phyloP scores from a whole-genome alignment of 768 basidiomycete genomes.

The Melanogaster broomeanus region DNA sequence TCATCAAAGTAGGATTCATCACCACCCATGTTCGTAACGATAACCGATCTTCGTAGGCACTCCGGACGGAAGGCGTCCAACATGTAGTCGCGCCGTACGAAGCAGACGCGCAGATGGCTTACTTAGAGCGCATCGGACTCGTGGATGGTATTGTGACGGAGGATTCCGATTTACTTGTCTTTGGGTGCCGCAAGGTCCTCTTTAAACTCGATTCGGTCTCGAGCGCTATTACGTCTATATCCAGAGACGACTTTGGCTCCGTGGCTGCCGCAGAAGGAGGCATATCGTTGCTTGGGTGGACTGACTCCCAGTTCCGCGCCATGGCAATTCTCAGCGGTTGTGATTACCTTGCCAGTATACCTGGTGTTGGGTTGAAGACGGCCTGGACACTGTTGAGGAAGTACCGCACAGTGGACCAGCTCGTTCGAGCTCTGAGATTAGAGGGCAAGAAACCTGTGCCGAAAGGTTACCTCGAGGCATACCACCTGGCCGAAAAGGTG shows the following conservation, averaged over 20 bases:
- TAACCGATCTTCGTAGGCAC: slow-evolving; percentile 55
- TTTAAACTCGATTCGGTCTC: slow-evolving; percentile 84
- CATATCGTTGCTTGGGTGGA: slow-evolving; percentile 86
- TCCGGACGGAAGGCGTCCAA: slow-evolving; percentile 74
- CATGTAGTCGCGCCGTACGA: slow-evolving; percentile 98
- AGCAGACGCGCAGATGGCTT: slow-evolving; percentile 96
- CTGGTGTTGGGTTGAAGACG: slow-evolving; percentile 92
- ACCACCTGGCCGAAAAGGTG: slow-evolving; percentile 83
- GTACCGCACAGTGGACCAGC: slow-evolving; percentile 85
- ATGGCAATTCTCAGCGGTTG: slow-evolving; percentile 95
- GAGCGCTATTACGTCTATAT: slow-evolving; percentile 65
- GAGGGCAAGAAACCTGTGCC: slow-evolving; percentile 89
- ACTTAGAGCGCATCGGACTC: slow-evolving; percentile 78
- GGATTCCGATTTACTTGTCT: slow-evolving; percentile 96
- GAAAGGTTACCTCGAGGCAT: slow-evolving; percentile 69
- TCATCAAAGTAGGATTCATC: slow-evolving; percentile 75
- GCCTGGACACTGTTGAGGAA: slow-evolving; percentile 81
- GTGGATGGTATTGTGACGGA: slow-evolving; percentile 95
- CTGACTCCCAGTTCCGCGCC: slow-evolving; percentile 84
- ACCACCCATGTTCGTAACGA: not conserved
- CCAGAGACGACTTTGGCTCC: slow-evolving; percentile 65
- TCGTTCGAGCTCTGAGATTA: slow-evolving; percentile 68
- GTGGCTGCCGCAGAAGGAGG: slow-evolving; percentile 51
- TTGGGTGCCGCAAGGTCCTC: slow-evolving; percentile 91
- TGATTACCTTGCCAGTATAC: slow-evolving; percentile 89